Evolutionary conservation across 805 yeast species (phyloP), one percentile per base, ranked within the genome.

Genomic region (Blastobotrys parvus): DNA sequence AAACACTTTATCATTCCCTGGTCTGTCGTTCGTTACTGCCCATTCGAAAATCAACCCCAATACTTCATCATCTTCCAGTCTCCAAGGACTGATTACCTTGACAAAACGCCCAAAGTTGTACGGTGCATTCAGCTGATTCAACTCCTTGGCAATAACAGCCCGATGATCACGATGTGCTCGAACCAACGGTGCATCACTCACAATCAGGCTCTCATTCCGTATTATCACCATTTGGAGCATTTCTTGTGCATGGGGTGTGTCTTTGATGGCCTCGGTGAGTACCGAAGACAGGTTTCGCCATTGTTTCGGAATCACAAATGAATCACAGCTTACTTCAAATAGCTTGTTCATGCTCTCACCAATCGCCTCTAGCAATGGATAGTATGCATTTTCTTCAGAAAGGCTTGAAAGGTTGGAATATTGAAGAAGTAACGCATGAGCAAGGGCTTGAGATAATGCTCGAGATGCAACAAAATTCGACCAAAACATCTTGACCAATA

Each of bases 401-500:
- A 56, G 8, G 48, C 48, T 29, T 53, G 64, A 50, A n/a, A 47
- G 23, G 13, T 38, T 22, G 11, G 54, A 31, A 52, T 60, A 42
- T 59, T 60, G 49, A 35, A 71, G 56, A 2, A 85, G 61, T 45
- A 86, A 62, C 3, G 69, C 66, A 50, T 80, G 88, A 21, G 82
- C 74, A 10, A 83, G 59, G 46, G 77, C 82, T 48, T 82, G 82
- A 20, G 84, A 70, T 17, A 81, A 58, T 49, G 72, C 73, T 36
- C 80, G 85, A 3, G 64, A 56, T 32, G 68, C 65, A 3, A 78
- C 60, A 2, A 86, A 62, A 40, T 80, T 82, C 42, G 67, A 66
- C 95, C 95, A 88, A 53, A 84, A 82, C 19, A 80, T 65, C 46
- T 77, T 72, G 4, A 82, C 58, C 2, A 84, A 63, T 3, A 83